A percentile compares a stretch with the other conserved stretches of the same genome.
phyloP scores from a whole-genome alignment of 306 rosid species.

The Sechiopsis laciniata region DNA sequence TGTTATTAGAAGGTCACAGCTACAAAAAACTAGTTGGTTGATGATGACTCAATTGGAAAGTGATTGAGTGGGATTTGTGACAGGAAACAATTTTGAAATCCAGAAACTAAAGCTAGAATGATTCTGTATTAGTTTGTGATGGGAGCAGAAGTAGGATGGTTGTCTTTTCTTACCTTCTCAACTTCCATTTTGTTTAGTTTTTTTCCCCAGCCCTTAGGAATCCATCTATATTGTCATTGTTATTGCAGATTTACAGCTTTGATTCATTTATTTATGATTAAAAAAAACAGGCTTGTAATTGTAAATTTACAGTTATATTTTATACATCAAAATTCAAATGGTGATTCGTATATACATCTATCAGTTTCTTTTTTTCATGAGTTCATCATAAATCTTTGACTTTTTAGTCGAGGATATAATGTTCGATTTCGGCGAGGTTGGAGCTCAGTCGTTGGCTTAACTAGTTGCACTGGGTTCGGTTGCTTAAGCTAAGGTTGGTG shows the following conservation, averaged over 20 bases:
- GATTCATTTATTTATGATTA: constrained; percentile 1
- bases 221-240: constrained; percentile 6
- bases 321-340: neutral
- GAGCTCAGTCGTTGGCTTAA: no score
- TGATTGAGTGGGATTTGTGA: neutral
- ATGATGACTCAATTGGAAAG: constrained; percentile 11
- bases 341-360: no score
- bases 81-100: constrained; percentile 18
- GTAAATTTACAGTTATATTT: neutral
- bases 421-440: no score
- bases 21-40: neutral
- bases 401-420: no score
- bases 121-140: neutral
- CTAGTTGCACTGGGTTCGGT: no score
- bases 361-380: no score
- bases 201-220: neutral
- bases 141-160: neutral
- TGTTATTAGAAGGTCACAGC: neutral
- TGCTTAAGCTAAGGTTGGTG: no score
- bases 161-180: constrained; percentile 13
- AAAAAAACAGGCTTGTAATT: neutral
- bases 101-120: neutral
- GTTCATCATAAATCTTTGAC: no score
- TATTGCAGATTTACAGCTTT: constrained; percentile 1
- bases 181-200: neutral